A percentile compares a stretch with the other conserved stretches of the same genome.
Evolutionary conservation across 176 grass and related monocot genomes (phyloP).

Genomic region (Otatea glauca): DNA sequence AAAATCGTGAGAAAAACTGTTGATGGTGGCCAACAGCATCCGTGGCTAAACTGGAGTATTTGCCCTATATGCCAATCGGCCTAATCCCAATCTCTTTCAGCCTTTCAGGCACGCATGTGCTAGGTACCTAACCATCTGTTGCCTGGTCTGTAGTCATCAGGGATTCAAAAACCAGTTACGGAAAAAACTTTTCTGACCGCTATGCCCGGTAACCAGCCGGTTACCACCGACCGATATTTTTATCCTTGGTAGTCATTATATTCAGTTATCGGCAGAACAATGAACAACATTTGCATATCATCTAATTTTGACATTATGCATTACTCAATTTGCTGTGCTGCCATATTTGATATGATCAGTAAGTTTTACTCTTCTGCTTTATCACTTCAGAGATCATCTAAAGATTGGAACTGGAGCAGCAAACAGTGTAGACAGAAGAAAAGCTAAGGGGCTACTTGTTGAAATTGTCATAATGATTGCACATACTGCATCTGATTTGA

Average conservation of each 20-base stretch:
- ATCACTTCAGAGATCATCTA: constrained; percentile 55
- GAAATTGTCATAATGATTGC: constrained; percentile 63
- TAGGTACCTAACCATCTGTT: constrained; percentile 5
- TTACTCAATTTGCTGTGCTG: not conserved
- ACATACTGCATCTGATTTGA: constrained; percentile 38
- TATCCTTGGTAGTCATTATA: not conserved
- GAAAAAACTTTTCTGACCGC: too few species aligned
- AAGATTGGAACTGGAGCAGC: constrained; percentile 57
- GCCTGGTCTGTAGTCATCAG: constrained; percentile 3
- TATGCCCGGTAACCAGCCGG: too few species aligned
- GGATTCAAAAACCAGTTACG: too few species aligned
- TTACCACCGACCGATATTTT: too few species aligned
- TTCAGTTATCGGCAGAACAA: not conserved
- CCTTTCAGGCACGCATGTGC: constrained; percentile 11
- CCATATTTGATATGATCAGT: constrained; percentile 1
- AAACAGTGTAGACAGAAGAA: constrained; percentile 44
- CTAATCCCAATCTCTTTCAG: not conserved
- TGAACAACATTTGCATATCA: constrained; percentile 10
- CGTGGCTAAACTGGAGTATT: not conserved
- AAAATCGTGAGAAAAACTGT: not conserved
- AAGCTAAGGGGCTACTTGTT: constrained; percentile 42
- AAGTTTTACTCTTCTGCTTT: constrained; percentile 30
- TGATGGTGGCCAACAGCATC: constrained; percentile 1
- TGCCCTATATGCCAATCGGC: not conserved
- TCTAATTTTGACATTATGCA: constrained; percentile 17